Percentiles rank a stretch among this genome's conserved stretches.
These are phyloP conservation scores for Pistacia vera DNA, from an alignment of 345 rosid species.

Conservation along the genomic window DNA sequence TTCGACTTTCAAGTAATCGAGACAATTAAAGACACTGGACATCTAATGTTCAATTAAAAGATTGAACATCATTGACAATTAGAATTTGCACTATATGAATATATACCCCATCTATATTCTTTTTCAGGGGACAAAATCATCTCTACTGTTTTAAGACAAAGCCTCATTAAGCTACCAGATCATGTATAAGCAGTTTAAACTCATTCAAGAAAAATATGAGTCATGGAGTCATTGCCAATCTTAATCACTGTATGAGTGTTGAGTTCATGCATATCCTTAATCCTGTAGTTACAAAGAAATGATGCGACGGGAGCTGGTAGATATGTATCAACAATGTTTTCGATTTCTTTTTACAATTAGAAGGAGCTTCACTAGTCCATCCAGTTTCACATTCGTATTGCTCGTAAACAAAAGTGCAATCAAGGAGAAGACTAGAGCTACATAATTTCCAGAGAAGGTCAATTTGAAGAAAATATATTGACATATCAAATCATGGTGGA, in stretches of 20 bases:
- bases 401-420: conserved; percentile 77
- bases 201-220: neutral
- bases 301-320: conserved; percentile 32
- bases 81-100: neutral
- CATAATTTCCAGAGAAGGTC: conserved; percentile 27
- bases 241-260: conserved; percentile 2
- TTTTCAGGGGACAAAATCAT: neutral
- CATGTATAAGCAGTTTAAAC: neutral
- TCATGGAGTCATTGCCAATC: neutral
- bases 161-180: conserved; percentile 21
- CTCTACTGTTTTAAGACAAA: too few relatives aligned
- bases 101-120: conserved; percentile 10
- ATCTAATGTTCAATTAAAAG: neutral
- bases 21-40: neutral
- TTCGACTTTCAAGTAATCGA: too few relatives aligned
- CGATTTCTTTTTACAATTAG: conserved; percentile 17
- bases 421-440: conserved; percentile 70
- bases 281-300: conserved; percentile 16
- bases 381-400: conserved; percentile 75
- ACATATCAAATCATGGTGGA: neutral
- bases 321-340: conserved; percentile 32
- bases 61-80: neutral
- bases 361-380: conserved; percentile 40
- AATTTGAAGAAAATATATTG: conserved; percentile 10
- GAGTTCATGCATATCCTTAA: conserved; percentile 9